These are phyloP conservation scores for Canavalia gladiata DNA, from an alignment of 306 rosid genomes.

Conservation along the genomic window DNA sequence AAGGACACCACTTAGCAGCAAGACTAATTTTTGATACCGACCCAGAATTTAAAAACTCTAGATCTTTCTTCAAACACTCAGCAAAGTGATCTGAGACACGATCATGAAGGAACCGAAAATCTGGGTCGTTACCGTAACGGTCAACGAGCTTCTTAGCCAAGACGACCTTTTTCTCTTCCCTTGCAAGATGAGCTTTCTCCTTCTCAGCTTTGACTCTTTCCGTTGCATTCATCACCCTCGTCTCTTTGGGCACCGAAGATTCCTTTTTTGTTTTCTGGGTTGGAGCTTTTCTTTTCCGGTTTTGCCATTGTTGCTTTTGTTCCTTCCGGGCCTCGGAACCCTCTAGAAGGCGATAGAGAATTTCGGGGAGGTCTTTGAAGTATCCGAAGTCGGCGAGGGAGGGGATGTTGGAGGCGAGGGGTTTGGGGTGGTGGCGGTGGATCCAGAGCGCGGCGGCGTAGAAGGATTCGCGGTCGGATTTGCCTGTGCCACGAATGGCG, in stretches of 20 bases:
- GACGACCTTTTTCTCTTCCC: slow-evolving; percentile 56
- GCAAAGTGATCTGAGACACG: slow-evolving; percentile 66
- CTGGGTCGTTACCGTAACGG: slow-evolving; percentile 50
- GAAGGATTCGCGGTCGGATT: slow-evolving; percentile 61
- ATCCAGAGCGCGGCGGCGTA: slow-evolving; percentile 69
- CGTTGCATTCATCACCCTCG: background rate
- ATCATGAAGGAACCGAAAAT: slow-evolving; percentile 59
- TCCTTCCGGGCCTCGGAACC: slow-evolving; percentile 52
- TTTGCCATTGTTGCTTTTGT: slow-evolving; percentile 52
- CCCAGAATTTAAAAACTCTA: slow-evolving; percentile 52
- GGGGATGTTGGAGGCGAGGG: slow-evolving; percentile 63
- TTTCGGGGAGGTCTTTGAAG: slow-evolving; percentile 80
- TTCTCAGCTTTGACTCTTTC: slow-evolving; percentile 43
- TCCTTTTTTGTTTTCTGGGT: background rate
- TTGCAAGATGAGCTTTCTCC: slow-evolving; percentile 51
- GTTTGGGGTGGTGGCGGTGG: slow-evolving; percentile 68
- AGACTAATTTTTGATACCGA: slow-evolving; percentile 55
- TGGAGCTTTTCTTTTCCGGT: background rate
- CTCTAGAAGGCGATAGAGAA: slow-evolving; percentile 67
- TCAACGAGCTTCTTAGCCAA: slow-evolving; percentile 70
- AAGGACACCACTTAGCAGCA: slow-evolving; percentile 90
- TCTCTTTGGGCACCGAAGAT: background rate
- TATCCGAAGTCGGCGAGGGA: slow-evolving; percentile 71
- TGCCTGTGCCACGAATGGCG: slow-evolving; percentile 75
- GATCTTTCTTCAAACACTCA: slow-evolving; percentile 60